A percentile compares a stretch with the other conserved stretches of the same genome.
Evolutionary conservation across 148 eudicot genomes (phyloP).

Genomic region (Diospyros kaki): DNA sequence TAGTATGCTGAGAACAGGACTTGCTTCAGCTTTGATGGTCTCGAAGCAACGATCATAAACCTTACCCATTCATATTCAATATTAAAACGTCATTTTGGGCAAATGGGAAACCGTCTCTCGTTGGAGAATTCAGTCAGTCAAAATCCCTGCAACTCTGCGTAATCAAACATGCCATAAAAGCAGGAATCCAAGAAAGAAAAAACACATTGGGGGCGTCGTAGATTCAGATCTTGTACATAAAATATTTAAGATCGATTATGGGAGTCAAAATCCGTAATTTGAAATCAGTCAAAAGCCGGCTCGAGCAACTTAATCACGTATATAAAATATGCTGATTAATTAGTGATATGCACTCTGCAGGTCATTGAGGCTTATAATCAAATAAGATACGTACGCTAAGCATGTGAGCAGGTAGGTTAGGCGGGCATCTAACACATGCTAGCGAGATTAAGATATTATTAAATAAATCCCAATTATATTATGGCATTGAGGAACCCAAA

Average conservation of each 20-base stretch:
- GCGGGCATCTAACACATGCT: constrained; percentile 35
- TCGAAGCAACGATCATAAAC: too few relatives aligned
- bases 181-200: too few relatives aligned
- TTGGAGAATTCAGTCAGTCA: too few relatives aligned
- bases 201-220: too few relatives aligned
- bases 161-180: too few relatives aligned
- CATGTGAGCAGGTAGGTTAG: constrained; percentile 39
- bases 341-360: background rate
- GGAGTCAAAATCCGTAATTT: background rate
- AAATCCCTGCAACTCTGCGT: too few relatives aligned
- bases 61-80: too few relatives aligned
- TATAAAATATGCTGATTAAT: background rate
- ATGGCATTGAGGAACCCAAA: background rate
- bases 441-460: constrained; percentile 10
- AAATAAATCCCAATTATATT: background rate
- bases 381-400: constrained; percentile 3
- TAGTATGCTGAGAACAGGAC: too few relatives aligned
- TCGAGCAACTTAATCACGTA: background rate
- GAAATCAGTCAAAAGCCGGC: background rate
- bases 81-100: too few relatives aligned
- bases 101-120: too few relatives aligned
- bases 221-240: background rate
- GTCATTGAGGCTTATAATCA: background rate
- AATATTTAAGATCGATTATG: background rate
- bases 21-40: too few relatives aligned